phyloP scores from a whole-genome alignment of 768 basidiomycete species.

The Lentinula sp. region DNA sequence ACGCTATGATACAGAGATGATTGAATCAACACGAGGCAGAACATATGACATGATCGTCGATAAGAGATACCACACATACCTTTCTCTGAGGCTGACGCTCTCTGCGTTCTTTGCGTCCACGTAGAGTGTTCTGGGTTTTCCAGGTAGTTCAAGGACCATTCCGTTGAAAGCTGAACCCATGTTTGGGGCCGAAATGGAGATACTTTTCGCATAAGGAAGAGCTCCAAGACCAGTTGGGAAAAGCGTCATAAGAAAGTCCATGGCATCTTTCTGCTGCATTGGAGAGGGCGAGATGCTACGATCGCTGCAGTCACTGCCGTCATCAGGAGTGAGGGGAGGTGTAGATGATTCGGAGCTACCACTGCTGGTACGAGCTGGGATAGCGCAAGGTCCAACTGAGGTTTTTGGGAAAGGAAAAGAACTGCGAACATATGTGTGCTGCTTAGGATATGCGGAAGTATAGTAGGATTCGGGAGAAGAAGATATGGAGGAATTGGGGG shows the following conservation, averaged over 20 bases:
- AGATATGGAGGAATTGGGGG: constrained; percentile 35
- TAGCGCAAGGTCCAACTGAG: constrained; percentile 32
- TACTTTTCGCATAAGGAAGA: constrained; percentile 69
- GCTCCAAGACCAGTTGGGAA: constrained; percentile 72
- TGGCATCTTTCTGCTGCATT: constrained; percentile 47
- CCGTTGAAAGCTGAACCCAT: constrained; percentile 71
- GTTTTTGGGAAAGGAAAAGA: constrained; percentile 15
- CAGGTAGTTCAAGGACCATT: constrained; percentile 70
- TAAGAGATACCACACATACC: constrained; percentile 34
- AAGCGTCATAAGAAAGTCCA: constrained; percentile 73
- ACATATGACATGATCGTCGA: constrained; percentile 1
- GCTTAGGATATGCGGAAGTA: constrained; percentile 13
- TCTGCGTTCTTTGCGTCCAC: constrained; percentile 82
- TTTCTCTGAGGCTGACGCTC: constrained; percentile 75
- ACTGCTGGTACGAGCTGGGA: constrained; percentile 26
- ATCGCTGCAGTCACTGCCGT: constrained; percentile 37
- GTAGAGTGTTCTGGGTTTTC: constrained; percentile 69
- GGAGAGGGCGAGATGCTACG: constrained; percentile 28
- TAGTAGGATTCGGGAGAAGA: constrained; percentile 22
- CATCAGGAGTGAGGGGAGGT: constrained; percentile 77
- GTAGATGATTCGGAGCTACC: constrained; percentile 48
- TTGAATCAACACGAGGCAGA: constrained; percentile 5
- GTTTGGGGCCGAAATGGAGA: constrained; percentile 65
- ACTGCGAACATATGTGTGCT: constrained; percentile 8
- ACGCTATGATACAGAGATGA: constrained; percentile 41